Conservation (phyloP, 2,329 filamentous ascomycete species). For the Periconia macrospinosa region DNA sequence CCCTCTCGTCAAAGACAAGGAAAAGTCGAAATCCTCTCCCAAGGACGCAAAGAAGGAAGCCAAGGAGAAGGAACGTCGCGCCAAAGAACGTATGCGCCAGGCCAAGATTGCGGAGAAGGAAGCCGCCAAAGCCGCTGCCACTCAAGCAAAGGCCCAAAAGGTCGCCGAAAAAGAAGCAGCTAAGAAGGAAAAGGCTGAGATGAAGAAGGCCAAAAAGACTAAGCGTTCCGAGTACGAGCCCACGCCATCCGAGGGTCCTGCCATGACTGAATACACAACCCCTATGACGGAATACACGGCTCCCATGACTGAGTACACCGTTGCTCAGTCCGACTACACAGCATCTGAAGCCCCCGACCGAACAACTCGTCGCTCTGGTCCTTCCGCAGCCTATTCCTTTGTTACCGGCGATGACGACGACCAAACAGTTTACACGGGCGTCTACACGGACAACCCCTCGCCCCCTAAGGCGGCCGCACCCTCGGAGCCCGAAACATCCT, state of each 20-base stretch:
- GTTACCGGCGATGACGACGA: constrained; percentile 50
- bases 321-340: constrained; percentile 30
- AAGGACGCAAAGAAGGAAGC: constrained; percentile 45
- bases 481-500: constrained; percentile 37
- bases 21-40: constrained; percentile 29
- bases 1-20: constrained; percentile 50
- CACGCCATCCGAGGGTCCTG: constrained; percentile 32
- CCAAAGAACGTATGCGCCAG: constrained; percentile 57
- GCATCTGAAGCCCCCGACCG: constrained; percentile 27
- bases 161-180: constrained; percentile 41
- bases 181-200: constrained; percentile 43
- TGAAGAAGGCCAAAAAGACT: constrained; percentile 48
- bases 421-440: constrained; percentile 45
- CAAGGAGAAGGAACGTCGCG: constrained; percentile 40
- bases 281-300: constrained; percentile 31
- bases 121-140: constrained; percentile 32
- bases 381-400: constrained; percentile 52
- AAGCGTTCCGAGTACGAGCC: constrained; percentile 26
- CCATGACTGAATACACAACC: constrained; percentile 28
- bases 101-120: constrained; percentile 45
- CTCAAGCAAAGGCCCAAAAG: constrained; percentile 48
- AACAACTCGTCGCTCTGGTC: constrained; percentile 32
- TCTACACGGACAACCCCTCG: constrained; percentile 43
- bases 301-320: constrained; percentile 29
- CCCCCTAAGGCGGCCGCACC: constrained; percentile 20